These are phyloP conservation scores for Metschnikowia corniflorae DNA, from an alignment of 805 yeast species.

Conservation along the genomic window DNA sequence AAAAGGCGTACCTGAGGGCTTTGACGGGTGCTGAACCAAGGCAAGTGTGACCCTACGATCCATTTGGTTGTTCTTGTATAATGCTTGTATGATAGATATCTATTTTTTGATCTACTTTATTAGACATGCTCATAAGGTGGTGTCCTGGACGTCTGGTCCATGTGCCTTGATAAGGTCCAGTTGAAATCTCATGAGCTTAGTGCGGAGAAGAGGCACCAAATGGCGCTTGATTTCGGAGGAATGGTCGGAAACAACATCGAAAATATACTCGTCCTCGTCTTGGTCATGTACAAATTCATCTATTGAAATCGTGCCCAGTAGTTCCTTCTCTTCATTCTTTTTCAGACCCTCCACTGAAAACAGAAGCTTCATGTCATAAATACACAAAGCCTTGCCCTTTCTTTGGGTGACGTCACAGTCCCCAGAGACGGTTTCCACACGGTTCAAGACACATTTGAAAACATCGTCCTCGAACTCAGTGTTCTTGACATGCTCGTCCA, in stretches of 20 bases:
- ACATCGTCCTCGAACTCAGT: conserved; percentile 26
- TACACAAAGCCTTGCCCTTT: conserved; percentile 75
- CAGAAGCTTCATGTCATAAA: conserved; percentile 60
- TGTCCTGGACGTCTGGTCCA: conserved; percentile 59
- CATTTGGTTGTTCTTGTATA: too few species aligned
- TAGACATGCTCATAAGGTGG: conserved; percentile 13
- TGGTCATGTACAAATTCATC: conserved; percentile 80
- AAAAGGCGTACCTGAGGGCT: conserved; percentile 85
- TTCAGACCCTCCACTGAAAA: conserved; percentile 41
- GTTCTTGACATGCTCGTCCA: conserved; percentile 36
- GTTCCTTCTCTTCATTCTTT: conserved; percentile 32
- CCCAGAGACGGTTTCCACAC: conserved; percentile 49
- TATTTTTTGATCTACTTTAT: too few species aligned
- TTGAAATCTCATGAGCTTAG: conserved; percentile 57
- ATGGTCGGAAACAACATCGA: conserved; percentile 40
- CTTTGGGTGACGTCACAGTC: conserved; percentile 84
- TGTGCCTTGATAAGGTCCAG: conserved; percentile 58
- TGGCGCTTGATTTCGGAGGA: conserved; percentile 43
- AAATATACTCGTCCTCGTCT: conserved; percentile 59
- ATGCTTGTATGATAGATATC: too few species aligned
- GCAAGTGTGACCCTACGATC: too few species aligned
- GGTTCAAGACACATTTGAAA: conserved; percentile 28
- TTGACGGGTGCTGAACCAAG: conserved; percentile 35
- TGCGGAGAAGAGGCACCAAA: conserved; percentile 50
- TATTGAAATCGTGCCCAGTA: conserved; percentile 45